These are phyloP conservation scores for Quercus cerris DNA, from an alignment of 306 rosid species.

Conservation along the genomic window DNA sequence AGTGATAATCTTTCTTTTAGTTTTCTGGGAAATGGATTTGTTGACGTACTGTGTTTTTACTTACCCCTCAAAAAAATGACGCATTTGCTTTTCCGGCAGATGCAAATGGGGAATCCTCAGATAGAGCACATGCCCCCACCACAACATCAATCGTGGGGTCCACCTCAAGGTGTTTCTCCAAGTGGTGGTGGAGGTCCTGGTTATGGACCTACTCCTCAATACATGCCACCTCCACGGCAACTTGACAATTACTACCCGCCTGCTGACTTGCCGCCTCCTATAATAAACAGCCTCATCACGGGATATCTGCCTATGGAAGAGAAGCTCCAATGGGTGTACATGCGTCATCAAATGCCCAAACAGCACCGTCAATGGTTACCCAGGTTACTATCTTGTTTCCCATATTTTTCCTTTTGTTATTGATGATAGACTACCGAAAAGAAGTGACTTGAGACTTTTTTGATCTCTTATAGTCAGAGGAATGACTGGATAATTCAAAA, in stretches of 20 bases:
- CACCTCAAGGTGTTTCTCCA: constrained; percentile 77
- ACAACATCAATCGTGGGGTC: constrained; percentile 81
- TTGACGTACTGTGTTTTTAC: background rate
- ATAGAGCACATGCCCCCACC: constrained; percentile 72
- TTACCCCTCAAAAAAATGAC: too few relatives aligned
- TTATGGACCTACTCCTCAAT: constrained; percentile 68
- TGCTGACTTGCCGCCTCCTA: constrained; percentile 66
- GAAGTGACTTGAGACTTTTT: background rate
- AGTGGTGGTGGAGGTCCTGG: constrained; percentile 90
- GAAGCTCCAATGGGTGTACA: constrained; percentile 73
- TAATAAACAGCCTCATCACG: constrained; percentile 95
- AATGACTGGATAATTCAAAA: background rate
- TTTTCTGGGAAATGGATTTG: constrained; percentile 13
- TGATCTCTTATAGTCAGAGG: background rate
- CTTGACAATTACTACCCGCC: constrained; percentile 75
- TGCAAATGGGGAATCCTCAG: constrained; percentile 74
- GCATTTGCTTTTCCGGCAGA: constrained; percentile 44
- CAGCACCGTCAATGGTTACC: constrained; percentile 75
- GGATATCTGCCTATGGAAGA: constrained; percentile 92
- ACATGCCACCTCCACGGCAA: constrained; percentile 86
- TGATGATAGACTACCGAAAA: background rate
- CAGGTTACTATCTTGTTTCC: constrained; percentile 57
- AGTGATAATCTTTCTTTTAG: background rate
- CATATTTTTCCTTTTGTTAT: background rate
- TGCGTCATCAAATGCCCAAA: constrained; percentile 63